Conservation (phyloP, 2,329 filamentous ascomycete species). For the Colletotrichum sp. region DNA sequence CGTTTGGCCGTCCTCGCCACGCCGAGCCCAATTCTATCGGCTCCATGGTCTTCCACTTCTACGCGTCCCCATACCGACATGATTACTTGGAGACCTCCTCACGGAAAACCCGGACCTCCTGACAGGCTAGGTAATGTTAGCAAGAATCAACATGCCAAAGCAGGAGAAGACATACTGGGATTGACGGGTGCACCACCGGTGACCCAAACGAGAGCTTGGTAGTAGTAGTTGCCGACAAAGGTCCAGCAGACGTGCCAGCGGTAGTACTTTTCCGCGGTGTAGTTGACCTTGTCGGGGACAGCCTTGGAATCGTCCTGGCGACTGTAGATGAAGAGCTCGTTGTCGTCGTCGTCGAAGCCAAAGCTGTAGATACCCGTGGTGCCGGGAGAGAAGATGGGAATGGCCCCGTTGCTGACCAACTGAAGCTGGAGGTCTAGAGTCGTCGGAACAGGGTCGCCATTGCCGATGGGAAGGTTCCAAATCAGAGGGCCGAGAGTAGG, state of each 20-base stretch:
- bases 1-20: background rate
- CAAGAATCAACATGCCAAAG: background rate
- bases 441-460: background rate
- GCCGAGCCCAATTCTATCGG: background rate
- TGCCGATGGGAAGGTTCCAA: slow-evolving; percentile 15
- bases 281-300: background rate
- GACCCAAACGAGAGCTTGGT: slow-evolving; percentile 16
- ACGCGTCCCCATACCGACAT: background rate
- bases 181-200: slow-evolving; percentile 7
- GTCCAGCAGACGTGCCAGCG: slow-evolving; percentile 18
- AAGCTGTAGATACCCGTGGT: background rate
- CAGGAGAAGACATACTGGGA: background rate
- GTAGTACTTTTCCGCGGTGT: background rate
- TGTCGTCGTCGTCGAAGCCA: slow-evolving; percentile 11
- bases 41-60: background rate
- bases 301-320: slow-evolving; percentile 11
- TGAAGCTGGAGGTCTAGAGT: background rate
- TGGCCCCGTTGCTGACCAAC: slow-evolving; percentile 10
- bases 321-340: background rate
- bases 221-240: slow-evolving; percentile 20
- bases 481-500: slow-evolving; percentile 1
- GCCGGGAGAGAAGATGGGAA: slow-evolving; percentile 14
- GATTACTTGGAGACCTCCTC: background rate
- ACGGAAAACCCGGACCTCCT: background rate
- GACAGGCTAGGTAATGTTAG: background rate